phyloP scores from a whole-genome alignment of 805 yeast genomes.

The Pichia gijzeniarum region DNA sequence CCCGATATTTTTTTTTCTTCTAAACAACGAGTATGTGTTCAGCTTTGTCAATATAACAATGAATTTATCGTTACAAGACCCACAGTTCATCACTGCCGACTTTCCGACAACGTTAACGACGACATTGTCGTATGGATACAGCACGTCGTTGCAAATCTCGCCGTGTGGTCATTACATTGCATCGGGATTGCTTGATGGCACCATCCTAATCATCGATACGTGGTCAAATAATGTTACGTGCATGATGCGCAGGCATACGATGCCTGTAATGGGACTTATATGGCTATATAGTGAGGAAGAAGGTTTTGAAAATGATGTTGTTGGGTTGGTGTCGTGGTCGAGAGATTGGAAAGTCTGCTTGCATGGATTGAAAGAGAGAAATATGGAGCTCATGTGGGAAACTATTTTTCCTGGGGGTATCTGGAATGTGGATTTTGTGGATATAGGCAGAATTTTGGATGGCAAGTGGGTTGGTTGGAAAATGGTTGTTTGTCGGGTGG shows the following conservation, averaged over 20 bases:
- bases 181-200: constrained; percentile 69
- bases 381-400: constrained; percentile 23
- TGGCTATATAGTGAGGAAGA: constrained; percentile 54
- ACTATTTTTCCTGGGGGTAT: constrained; percentile 13
- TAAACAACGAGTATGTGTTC: too few relatives aligned
- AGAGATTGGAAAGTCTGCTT: constrained; percentile 77
- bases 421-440: constrained; percentile 5
- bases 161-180: constrained; percentile 81
- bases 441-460: neutral
- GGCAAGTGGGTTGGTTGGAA: constrained; percentile 3
- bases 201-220: constrained; percentile 65
- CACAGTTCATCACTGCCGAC: constrained; percentile 86
- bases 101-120: constrained; percentile 80
- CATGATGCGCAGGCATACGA: constrained; percentile 56
- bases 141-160: constrained; percentile 64
- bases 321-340: constrained; percentile 51
- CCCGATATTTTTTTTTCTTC: too few relatives aligned
- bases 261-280: constrained; percentile 63
- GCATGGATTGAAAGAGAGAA: constrained; percentile 62
- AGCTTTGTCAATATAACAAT: too few relatives aligned
- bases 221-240: constrained; percentile 59
- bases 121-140: constrained; percentile 58
- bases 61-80: constrained; percentile 83
- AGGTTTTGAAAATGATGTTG: constrained; percentile 31
- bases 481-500: constrained; percentile 7